Percentiles rank a stretch among this genome's conserved stretches.
phyloP scores from a whole-genome alignment of 192 early-diverging fungal species.

The Backusella australiensis region DNA sequence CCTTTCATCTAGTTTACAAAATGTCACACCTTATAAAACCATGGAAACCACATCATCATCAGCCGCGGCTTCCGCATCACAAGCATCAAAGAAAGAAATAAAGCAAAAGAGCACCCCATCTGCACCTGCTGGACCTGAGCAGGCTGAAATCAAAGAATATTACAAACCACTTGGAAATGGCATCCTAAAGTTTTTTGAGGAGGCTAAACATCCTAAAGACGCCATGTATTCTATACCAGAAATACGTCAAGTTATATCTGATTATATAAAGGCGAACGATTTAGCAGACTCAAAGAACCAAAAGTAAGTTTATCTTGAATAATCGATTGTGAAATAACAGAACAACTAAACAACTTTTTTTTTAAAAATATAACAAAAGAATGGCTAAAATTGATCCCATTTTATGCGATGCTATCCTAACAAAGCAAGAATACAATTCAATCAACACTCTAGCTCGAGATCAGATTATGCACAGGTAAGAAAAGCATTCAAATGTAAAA shows the following conservation, averaged over 20 bases:
- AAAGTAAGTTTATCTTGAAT: slow-evolving; percentile 12
- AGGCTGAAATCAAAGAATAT: slow-evolving; percentile 50
- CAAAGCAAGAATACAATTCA: slow-evolving; percentile 65
- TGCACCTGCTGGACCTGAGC: background rate
- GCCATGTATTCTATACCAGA: slow-evolving; percentile 59
- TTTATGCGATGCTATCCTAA: slow-evolving; percentile 63
- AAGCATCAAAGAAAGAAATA: background rate
- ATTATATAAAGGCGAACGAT: slow-evolving; percentile 60
- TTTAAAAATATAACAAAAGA: slow-evolving; percentile 22
- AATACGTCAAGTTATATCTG: slow-evolving; percentile 53
- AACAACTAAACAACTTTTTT: background rate
- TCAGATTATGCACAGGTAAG: slow-evolving; percentile 35
- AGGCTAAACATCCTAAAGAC: slow-evolving; percentile 43
- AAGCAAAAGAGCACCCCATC: background rate
- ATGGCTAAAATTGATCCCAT: slow-evolving; percentile 64
- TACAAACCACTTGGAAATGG: slow-evolving; percentile 50
- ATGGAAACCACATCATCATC: slow-evolving; percentile 5
- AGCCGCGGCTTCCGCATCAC: background rate
- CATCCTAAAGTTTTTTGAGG: slow-evolving; percentile 50
- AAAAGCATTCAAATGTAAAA: background rate
- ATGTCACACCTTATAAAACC: slow-evolving; percentile 21
- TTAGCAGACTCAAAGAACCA: slow-evolving; percentile 57
- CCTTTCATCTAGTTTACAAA: slow-evolving; percentile 8
- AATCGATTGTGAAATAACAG: background rate
- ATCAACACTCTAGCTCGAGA: slow-evolving; percentile 56